A percentile compares a stretch with the other conserved stretches of the same genome.
Evolutionary conservation across 83 land plant species (phyloP).

Genomic region (Picea engelmannii): DNA sequence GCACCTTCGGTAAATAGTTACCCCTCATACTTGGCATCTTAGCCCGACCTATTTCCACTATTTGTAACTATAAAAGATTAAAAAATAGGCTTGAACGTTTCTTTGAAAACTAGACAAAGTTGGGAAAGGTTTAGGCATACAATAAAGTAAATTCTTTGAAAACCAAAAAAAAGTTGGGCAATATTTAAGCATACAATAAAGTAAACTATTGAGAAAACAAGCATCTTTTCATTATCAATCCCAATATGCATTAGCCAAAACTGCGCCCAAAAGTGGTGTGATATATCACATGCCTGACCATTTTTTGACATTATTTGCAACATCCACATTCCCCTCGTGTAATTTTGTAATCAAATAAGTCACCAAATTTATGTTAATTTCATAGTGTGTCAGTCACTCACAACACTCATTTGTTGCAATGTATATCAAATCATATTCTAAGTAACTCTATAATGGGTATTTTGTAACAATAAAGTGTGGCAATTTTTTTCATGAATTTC

Average conservation of each 20-base stretch:
- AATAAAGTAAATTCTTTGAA: slow-evolving; percentile 52
- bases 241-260: slow-evolving; percentile 86
- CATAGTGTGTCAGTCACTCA: slow-evolving; percentile 89
- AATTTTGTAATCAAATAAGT: slow-evolving; percentile 58
- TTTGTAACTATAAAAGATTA: too few relatives aligned
- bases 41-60: too few relatives aligned
- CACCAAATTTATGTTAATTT: slow-evolving; percentile 76
- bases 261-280: slow-evolving; percentile 81
- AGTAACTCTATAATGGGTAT: too few relatives aligned
- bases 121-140: slow-evolving; percentile 33
- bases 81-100: too few relatives aligned
- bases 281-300: slow-evolving; percentile 89
- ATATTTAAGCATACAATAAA: slow-evolving; percentile 49
- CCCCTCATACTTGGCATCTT: too few relatives aligned
- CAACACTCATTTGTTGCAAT: slow-evolving; percentile 61
- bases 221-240: slow-evolving; percentile 89
- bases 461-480: too few relatives aligned
- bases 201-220: slow-evolving; percentile 69
- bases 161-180: too few relatives aligned
- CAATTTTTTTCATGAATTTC: too few relatives aligned
- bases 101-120: too few relatives aligned
- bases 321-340: slow-evolving; percentile 67
- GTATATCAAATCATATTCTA: too few relatives aligned
- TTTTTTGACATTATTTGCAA: slow-evolving; percentile 75
- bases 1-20: too few relatives aligned